Conservation (phyloP, 768 basidiomycete genomes). For the Suillus occidentalis region DNA sequence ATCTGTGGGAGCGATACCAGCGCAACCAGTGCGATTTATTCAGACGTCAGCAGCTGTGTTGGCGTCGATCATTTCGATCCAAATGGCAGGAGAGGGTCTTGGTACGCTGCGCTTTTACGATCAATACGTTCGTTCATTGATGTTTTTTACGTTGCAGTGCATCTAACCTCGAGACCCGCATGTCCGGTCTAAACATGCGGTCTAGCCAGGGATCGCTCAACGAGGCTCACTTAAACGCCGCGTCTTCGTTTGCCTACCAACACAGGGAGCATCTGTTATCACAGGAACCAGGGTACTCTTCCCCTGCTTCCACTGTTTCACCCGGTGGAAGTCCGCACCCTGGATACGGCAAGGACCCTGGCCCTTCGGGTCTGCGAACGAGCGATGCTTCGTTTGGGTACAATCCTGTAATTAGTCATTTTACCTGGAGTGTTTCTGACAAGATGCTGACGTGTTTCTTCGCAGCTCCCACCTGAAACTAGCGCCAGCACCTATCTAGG, state of each 20-base stretch:
- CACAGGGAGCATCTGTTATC: slow-evolving; percentile 26
- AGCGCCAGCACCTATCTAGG: slow-evolving; percentile 18
- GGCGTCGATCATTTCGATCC: slow-evolving; percentile 34
- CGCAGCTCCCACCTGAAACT: slow-evolving; percentile 9
- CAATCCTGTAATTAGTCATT: slow-evolving; percentile 15
- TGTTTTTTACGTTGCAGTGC: slow-evolving; percentile 22
- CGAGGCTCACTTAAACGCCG: slow-evolving; percentile 25
- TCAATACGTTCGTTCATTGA: slow-evolving; percentile 12
- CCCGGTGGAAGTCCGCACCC: slow-evolving; percentile 37
- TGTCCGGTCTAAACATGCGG: slow-evolving; percentile 34
- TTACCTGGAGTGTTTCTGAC: not conserved
- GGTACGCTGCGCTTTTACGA: slow-evolving; percentile 18
- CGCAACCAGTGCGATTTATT: slow-evolving; percentile 47
- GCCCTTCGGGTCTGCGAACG: slow-evolving; percentile 22
- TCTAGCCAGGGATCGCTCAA: slow-evolving; percentile 34
- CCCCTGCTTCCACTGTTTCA: slow-evolving; percentile 46
- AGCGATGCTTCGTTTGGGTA: slow-evolving; percentile 29
- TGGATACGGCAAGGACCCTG: slow-evolving; percentile 24
- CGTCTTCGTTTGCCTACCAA: slow-evolving; percentile 16
- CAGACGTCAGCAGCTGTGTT: slow-evolving; percentile 42
- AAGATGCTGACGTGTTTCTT: not conserved
- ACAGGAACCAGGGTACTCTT: slow-evolving; percentile 39
- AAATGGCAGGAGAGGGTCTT: slow-evolving; percentile 34
- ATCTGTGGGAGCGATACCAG: slow-evolving; percentile 62
- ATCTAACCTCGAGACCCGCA: slow-evolving; percentile 32